Percentiles rank a stretch among this genome's conserved stretches.
These are phyloP conservation scores for Ogataea siamensis DNA, from an alignment of 805 yeast species.

Conservation along the genomic window DNA sequence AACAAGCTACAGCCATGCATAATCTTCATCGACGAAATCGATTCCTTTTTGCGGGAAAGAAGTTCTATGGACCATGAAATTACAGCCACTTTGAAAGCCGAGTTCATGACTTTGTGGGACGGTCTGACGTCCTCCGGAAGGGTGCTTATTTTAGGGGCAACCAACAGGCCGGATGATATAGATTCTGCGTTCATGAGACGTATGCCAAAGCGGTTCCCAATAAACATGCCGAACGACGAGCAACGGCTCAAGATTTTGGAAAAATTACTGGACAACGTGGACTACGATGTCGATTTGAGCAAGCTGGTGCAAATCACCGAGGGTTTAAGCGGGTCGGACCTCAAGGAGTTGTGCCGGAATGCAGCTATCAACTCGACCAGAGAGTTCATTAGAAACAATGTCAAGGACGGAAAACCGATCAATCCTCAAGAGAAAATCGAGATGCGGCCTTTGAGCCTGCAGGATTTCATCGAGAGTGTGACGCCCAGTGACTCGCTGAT, in stretches of 20 bases:
- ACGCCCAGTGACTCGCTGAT: constrained; percentile 31
- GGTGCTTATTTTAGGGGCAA: constrained; percentile 88
- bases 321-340: constrained; percentile 87
- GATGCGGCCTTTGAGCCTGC: constrained; percentile 61
- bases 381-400: constrained; percentile 68
- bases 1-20: constrained; percentile 90
- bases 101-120: constrained; percentile 97
- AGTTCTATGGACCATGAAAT: constrained; percentile 86
- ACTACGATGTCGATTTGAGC: constrained; percentile 64
- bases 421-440: constrained; percentile 36
- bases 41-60: constrained; percentile 87
- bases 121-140: constrained; percentile 78
- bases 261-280: constrained; percentile 66
- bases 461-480: constrained; percentile 54
- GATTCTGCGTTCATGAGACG: constrained; percentile 91
- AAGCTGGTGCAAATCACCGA: constrained; percentile 60
- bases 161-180: constrained; percentile 88
- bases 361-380: constrained; percentile 90
- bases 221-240: constrained; percentile 62
- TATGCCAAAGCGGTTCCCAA: constrained; percentile 85
- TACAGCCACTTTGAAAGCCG: constrained; percentile 92
- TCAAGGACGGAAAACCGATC: constrained; percentile 39
- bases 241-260: constrained; percentile 70
- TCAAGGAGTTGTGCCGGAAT: constrained; percentile 86
- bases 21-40: constrained; percentile 93